Evolutionary conservation across 495 filamentous ascomycete species (phyloP).

Genomic region (Achaetomiella virescens): DNA sequence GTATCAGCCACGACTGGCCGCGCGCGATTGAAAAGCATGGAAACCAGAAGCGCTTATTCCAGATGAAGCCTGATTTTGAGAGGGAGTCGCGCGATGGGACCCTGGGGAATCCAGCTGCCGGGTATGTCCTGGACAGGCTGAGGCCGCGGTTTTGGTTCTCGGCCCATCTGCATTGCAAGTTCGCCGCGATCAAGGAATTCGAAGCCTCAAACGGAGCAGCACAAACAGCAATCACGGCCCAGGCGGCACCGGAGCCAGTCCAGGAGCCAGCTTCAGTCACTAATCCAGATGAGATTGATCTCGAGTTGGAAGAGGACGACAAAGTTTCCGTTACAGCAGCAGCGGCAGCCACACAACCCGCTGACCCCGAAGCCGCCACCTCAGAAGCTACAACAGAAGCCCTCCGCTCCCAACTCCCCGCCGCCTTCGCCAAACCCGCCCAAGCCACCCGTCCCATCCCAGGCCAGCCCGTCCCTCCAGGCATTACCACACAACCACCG

Average conservation of each 20-base stretch:
- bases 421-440: conserved; percentile 50
- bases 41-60: conserved; percentile 55
- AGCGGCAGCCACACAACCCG: conserved; percentile 1
- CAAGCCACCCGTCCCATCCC: conserved; percentile 25
- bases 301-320: conserved; percentile 49
- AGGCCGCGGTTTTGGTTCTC: conserved; percentile 88
- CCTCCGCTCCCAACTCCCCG: conserved; percentile 60
- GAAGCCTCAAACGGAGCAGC: conserved; percentile 21
- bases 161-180: conserved; percentile 87
- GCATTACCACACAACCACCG: conserved; percentile 65
- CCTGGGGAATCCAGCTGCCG: conserved; percentile 72
- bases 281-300: conserved; percentile 52
- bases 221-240: background rate
- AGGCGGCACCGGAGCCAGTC: background rate
- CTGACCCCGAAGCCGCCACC: background rate
- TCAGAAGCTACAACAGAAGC: conserved; percentile 43
- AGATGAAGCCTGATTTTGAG: conserved; percentile 63
- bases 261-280: conserved; percentile 3
- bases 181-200: conserved; percentile 64
- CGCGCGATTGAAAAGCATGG: conserved; percentile 69
- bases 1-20: conserved; percentile 95
- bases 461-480: conserved; percentile 41
- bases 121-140: conserved; percentile 70
- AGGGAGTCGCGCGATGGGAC: conserved; percentile 64
- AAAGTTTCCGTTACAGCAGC: conserved; percentile 16